Percentiles rank a stretch among this genome's conserved stretches.
Evolutionary conservation across 129 eudicot genomes (phyloP).

Genomic region (Flaveria robusta): DNA sequence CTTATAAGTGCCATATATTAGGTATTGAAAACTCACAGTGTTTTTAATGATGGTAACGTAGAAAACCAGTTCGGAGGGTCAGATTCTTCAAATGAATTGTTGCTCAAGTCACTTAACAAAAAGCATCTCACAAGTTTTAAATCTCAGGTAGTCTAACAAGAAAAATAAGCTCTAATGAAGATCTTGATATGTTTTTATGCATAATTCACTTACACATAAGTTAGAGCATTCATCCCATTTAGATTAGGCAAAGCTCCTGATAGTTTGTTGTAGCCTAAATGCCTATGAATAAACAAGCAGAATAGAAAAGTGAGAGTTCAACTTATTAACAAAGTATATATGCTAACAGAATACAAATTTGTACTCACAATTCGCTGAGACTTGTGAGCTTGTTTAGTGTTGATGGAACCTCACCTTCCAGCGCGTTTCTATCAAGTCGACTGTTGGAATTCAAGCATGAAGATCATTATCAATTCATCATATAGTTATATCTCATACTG

Average conservation of each 20-base stretch:
- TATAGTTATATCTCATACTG: neutral
- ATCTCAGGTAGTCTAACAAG: conserved; percentile 7
- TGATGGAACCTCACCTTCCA: conserved; percentile 58
- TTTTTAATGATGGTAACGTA: conserved; percentile 62
- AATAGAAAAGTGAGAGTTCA: conserved; percentile 2
- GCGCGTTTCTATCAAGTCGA: conserved; percentile 79
- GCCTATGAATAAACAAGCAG: conserved; percentile 36
- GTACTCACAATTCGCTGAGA: conserved; percentile 70
- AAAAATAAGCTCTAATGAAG: neutral
- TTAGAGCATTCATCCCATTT: conserved; percentile 73
- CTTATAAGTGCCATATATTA: neutral
- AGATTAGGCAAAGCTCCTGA: conserved; percentile 74
- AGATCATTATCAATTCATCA: neutral
- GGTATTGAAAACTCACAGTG: conserved; percentile 60
- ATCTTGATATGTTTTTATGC: neutral
- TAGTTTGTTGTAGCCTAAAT: conserved; percentile 69
- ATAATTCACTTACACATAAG: conserved; percentile 61
- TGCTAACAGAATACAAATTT: conserved; percentile 10
- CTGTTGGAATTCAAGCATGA: conserved; percentile 44
- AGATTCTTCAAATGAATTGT: conserved; percentile 69
- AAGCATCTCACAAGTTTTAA: conserved; percentile 11
- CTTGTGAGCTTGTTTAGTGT: conserved; percentile 71
- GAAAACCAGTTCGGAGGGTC: conserved; percentile 86
- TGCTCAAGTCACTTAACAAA: conserved; percentile 81
- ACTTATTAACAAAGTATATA: neutral